Evolutionary conservation across 352 stramenopile genomes (phyloP).

Genomic region (Pythium graminicola): DNA sequence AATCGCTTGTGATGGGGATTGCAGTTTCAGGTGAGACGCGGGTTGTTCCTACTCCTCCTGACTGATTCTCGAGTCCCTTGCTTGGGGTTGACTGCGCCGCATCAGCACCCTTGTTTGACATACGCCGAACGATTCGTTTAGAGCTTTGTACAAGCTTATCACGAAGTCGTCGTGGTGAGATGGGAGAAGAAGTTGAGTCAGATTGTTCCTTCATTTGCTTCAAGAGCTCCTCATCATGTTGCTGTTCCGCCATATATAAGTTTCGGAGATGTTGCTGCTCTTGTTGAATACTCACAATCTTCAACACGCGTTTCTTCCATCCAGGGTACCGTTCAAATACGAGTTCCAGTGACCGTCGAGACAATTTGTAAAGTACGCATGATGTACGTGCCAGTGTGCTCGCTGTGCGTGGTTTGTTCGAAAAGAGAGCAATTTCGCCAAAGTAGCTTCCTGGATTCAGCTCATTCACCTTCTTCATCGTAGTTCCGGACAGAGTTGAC

Average conservation of each 20-base stretch:
- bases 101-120: not conserved
- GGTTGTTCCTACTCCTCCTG: not conserved
- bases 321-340: conserved; percentile 64
- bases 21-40: not conserved
- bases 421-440: conserved; percentile 59
- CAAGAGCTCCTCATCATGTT: conserved; percentile 27
- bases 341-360: conserved; percentile 51
- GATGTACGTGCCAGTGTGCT: conserved; percentile 52
- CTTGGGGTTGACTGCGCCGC: no score
- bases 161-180: conserved; percentile 1
- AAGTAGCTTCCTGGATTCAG: conserved; percentile 52
- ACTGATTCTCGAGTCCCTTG: no score
- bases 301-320: conserved; percentile 66
- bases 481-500: not conserved
- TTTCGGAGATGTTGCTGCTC: conserved; percentile 44
- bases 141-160: conserved; percentile 8
- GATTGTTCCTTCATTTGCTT: conserved; percentile 9
- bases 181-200: not conserved
- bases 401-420: conserved; percentile 47
- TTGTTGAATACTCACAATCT: conserved; percentile 51
- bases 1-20: not conserved
- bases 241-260: conserved; percentile 52
- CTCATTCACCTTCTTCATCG: conserved; percentile 40
- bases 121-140: not conserved
- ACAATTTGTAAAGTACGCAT: conserved; percentile 67